A percentile compares a stretch with the other conserved stretches of the same genome.
Evolutionary conservation across 1,284 basidiomycete species (phyloP).

Genomic region (Ustilago xerochloae): DNA sequence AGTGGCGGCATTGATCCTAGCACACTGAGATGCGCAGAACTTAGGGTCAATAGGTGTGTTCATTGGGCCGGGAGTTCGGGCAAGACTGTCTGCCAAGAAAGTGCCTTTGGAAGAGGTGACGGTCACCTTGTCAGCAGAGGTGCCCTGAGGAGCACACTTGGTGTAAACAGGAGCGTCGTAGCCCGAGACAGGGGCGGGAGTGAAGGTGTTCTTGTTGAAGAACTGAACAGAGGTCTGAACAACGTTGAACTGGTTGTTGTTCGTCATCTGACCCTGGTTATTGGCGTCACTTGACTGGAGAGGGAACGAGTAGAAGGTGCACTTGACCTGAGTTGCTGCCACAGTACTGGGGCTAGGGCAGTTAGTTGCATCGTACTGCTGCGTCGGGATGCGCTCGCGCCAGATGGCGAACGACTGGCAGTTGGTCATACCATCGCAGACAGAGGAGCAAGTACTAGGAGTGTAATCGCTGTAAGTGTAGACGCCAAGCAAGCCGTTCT

Average conservation of each 20-base stretch:
- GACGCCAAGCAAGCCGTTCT: slow-evolving; percentile 4
- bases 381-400: neutral
- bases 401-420: slow-evolving; percentile 5
- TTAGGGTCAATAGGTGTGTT: neutral
- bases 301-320: neutral
- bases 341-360: neutral
- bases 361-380: neutral
- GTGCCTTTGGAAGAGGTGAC: neutral
- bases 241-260: slow-evolving; percentile 2
- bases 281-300: neutral
- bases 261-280: slow-evolving; percentile 1
- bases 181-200: neutral
- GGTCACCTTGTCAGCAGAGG: neutral
- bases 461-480: neutral
- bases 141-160: neutral
- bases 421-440: neutral
- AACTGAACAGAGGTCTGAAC: neutral
- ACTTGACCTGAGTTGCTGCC: slow-evolving; percentile 1
- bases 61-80: neutral
- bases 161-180: neutral
- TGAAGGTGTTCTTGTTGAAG: neutral
- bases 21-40: neutral
- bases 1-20: neutral
- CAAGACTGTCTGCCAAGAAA: neutral
- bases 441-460: neutral